These are phyloP conservation scores for Hypomyces perniciosus DNA, from an alignment of 2,329 filamentous ascomycete species.

Conservation along the genomic window DNA sequence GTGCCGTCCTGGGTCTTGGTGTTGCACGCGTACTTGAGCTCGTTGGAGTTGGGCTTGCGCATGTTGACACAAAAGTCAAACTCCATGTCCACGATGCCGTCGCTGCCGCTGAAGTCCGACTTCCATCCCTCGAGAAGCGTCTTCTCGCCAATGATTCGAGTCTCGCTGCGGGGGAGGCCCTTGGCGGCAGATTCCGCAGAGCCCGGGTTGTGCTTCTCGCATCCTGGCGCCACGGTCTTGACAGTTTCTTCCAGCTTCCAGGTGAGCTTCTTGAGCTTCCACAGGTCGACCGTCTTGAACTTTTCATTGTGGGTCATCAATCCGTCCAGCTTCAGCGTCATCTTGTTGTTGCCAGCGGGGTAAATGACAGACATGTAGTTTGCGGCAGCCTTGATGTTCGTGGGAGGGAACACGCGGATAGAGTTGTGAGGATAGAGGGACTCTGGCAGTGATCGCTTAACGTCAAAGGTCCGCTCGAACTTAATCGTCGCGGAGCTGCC, in stretches of 20 bases:
- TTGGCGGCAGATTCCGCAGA: constrained; percentile 46
- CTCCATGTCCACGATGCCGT: constrained; percentile 47
- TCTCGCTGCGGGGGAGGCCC: constrained; percentile 67
- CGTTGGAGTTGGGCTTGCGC: constrained; percentile 40
- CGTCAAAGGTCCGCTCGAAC: constrained; percentile 61
- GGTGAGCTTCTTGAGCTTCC: constrained; percentile 84
- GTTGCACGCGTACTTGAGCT: constrained; percentile 66
- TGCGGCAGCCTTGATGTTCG: constrained; percentile 82
- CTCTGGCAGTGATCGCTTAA: constrained; percentile 70
- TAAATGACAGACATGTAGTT: constrained; percentile 79
- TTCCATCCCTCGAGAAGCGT: constrained; percentile 90
- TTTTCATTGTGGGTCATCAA: constrained; percentile 65
- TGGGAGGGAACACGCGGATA: constrained; percentile 91
- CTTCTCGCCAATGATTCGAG: constrained; percentile 70
- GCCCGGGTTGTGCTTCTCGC: constrained; percentile 61
- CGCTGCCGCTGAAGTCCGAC: constrained; percentile 46
- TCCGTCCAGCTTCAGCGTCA: constrained; percentile 79
- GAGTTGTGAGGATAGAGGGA: constrained; percentile 80
- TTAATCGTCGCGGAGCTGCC: constrained; percentile 39
- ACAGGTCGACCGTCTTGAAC: constrained; percentile 67
- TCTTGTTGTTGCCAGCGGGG: constrained; percentile 74
- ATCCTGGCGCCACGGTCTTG: constrained; percentile 72
- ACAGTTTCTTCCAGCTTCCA: constrained; percentile 91
- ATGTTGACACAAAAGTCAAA: constrained; percentile 54
- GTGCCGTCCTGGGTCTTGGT: constrained; percentile 68